A percentile compares a stretch with the other conserved stretches of the same genome.
Conservation (phyloP, 352 stramenopile genomes). For the Globisporangium recalcitrans region DNA sequence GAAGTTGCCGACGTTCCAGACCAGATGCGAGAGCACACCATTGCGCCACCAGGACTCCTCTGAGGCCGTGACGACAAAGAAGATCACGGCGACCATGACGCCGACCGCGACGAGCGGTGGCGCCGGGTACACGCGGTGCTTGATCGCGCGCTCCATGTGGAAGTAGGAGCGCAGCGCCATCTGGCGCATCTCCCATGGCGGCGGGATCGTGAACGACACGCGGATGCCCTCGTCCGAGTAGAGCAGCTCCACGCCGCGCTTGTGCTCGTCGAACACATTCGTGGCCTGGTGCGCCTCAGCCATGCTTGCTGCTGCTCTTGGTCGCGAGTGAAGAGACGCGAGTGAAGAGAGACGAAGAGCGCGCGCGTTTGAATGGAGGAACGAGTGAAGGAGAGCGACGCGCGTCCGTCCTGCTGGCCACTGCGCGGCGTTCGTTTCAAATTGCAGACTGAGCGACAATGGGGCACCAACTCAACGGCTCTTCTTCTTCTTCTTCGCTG, state of each 20-base stretch:
- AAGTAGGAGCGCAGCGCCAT: conserved; percentile 51
- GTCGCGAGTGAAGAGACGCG: not conserved
- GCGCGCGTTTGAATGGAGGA: not conserved
- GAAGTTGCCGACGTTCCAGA: conserved; percentile 80
- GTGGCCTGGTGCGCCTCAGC: conserved; percentile 84
- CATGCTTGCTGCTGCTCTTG: conserved; percentile 30
- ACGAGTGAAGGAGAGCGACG: not conserved
- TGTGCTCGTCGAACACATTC: conserved; percentile 83
- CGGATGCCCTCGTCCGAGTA: conserved; percentile 81
- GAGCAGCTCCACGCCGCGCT: conserved; percentile 80
- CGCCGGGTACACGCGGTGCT: conserved; percentile 72
- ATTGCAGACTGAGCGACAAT: conserved; percentile 14
- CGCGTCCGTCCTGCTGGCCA: too few species aligned
- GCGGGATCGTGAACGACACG: conserved; percentile 82
- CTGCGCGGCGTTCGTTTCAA: conserved; percentile 11
- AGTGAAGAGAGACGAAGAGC: not conserved
- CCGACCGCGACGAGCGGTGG: conserved; percentile 57
- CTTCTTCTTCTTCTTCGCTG: not conserved
- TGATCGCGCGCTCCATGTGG: conserved; percentile 65
- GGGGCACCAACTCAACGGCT: not conserved
- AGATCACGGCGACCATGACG: conserved; percentile 55
- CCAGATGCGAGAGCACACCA: conserved; percentile 55
- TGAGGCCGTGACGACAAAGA: conserved; percentile 48
- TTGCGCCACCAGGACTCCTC: conserved; percentile 85
- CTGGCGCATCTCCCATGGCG: conserved; percentile 71